Evolutionary conservation across 208 protist genomes (phyloP).

Genomic region (Trypanosoma boissoni): DNA sequence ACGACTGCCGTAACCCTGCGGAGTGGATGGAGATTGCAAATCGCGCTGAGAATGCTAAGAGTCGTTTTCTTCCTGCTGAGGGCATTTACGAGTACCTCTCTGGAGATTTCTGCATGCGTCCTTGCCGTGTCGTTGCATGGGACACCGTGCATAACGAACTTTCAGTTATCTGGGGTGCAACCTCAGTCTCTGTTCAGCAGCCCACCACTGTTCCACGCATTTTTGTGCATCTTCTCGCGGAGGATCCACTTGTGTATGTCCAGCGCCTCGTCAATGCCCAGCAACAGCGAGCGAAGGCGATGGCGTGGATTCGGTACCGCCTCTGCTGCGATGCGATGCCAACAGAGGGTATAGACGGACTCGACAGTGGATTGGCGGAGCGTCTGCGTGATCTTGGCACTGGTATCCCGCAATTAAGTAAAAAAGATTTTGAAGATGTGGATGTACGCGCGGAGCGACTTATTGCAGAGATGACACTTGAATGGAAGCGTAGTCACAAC

Average conservation of each 20-base stretch:
- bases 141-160: slow-evolving; percentile 66
- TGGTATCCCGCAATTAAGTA: slow-evolving; percentile 79
- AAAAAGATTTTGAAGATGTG: slow-evolving; percentile 69
- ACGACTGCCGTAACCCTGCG: slow-evolving; percentile 87
- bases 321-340: slow-evolving; percentile 93
- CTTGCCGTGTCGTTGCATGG: slow-evolving; percentile 87
- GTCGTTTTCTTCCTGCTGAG: slow-evolving; percentile 83
- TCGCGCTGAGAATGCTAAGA: slow-evolving; percentile 27
- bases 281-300: slow-evolving; percentile 80
- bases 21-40: slow-evolving; percentile 92
- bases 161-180: slow-evolving; percentile 63
- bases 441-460: slow-evolving; percentile 66
- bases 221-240: slow-evolving; percentile 83
- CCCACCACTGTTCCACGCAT: slow-evolving; percentile 66
- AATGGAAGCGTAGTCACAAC: slow-evolving; percentile 91
- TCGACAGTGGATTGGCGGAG: slow-evolving; percentile 56
- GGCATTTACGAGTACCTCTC: slow-evolving; percentile 50
- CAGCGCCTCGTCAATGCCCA: slow-evolving; percentile 81
- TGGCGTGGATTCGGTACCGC: slow-evolving; percentile 88
- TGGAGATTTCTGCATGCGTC: slow-evolving; percentile 47
- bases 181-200: slow-evolving; percentile 7
- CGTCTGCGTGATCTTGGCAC: slow-evolving; percentile 78
- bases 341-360: slow-evolving; percentile 58
- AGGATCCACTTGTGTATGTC: slow-evolving; percentile 89
- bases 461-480: slow-evolving; percentile 79